Conservation (phyloP, 108 stramenopile genomes). For the Stephanodiscus triporus region DNA sequence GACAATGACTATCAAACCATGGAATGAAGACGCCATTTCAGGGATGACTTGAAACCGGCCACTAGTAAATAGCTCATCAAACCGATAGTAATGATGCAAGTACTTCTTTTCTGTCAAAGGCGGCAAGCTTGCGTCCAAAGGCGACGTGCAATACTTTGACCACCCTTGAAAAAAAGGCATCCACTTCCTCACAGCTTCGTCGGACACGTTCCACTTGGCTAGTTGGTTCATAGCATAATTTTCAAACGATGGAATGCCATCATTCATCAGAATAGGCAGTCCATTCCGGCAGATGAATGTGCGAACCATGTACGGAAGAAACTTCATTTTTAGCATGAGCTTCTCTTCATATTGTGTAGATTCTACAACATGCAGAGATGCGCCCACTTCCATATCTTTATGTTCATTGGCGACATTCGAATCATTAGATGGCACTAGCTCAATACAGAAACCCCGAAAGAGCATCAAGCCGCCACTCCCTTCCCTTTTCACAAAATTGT, state of each 20-base stretch:
- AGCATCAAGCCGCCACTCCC: conserved; percentile 57
- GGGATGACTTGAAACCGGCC: conserved; percentile 23
- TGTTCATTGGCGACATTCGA: neutral
- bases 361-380: neutral
- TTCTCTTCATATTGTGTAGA: conserved; percentile 16
- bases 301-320: conserved; percentile 86
- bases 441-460: conserved; percentile 82
- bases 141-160: conserved; percentile 55
- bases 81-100: conserved; percentile 59
- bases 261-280: conserved; percentile 48
- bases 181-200: conserved; percentile 56
- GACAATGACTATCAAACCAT: conserved; percentile 55
- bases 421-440: conserved; percentile 45
- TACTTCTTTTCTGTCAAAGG: conserved; percentile 51
- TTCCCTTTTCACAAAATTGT: conserved; percentile 27
- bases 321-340: conserved; percentile 91
- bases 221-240: conserved; percentile 50
- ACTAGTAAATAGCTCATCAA: conserved; percentile 50
- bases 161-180: conserved; percentile 68
- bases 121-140: conserved; percentile 44
- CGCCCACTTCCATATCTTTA: neutral
- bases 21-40: conserved; percentile 18
- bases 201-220: conserved; percentile 71
- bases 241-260: conserved; percentile 56
- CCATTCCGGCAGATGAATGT: conserved; percentile 86